phyloP scores from a whole-genome alignment of 495 filamentous ascomycete species.

The Trichocladium uniseriatum region DNA sequence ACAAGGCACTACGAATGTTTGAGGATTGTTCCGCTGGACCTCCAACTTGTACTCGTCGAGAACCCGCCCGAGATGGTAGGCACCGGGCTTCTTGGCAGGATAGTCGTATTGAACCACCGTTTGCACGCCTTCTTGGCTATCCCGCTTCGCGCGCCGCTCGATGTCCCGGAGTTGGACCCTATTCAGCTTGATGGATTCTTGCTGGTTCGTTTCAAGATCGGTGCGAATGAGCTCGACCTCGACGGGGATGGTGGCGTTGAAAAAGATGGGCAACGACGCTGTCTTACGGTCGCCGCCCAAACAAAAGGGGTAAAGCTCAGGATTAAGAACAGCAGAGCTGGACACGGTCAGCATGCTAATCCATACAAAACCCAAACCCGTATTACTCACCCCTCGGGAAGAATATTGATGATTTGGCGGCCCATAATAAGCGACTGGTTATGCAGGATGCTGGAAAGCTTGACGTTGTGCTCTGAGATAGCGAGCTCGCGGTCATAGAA shows the following conservation, averaged over 20 bases:
- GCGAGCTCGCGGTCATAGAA: constrained; percentile 85
- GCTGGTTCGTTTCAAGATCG: constrained; percentile 67
- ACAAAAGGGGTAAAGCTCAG: constrained; percentile 66
- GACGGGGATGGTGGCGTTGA: constrained; percentile 86
- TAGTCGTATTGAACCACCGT: constrained; percentile 47
- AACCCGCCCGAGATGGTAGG: constrained; percentile 75
- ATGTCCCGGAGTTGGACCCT: constrained; percentile 53
- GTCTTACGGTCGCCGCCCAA: constrained; percentile 51
- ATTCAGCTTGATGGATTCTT: constrained; percentile 67
- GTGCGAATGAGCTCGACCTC: constrained; percentile 75
- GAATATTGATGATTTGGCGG: constrained; percentile 90
- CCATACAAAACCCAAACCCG: background rate
- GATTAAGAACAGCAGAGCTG: constrained; percentile 81
- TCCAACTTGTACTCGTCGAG: constrained; percentile 90
- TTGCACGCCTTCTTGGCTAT: constrained; percentile 42
- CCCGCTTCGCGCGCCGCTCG: constrained; percentile 38
- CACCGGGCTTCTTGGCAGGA: constrained; percentile 67
- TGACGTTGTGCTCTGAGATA: constrained; percentile 80
- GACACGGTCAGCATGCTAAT: constrained; percentile 11
- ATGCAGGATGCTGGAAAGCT: constrained; percentile 72
- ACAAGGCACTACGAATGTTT: constrained; percentile 74
- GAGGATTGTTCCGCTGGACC: constrained; percentile 63
- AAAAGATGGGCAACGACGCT: constrained; percentile 68
- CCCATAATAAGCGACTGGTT: constrained; percentile 89
- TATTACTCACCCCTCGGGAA: constrained; percentile 75